These are phyloP conservation scores for Vitis hybrid DNA, from an alignment of 177 flowering plant genomes.

Conservation along the genomic window DNA sequence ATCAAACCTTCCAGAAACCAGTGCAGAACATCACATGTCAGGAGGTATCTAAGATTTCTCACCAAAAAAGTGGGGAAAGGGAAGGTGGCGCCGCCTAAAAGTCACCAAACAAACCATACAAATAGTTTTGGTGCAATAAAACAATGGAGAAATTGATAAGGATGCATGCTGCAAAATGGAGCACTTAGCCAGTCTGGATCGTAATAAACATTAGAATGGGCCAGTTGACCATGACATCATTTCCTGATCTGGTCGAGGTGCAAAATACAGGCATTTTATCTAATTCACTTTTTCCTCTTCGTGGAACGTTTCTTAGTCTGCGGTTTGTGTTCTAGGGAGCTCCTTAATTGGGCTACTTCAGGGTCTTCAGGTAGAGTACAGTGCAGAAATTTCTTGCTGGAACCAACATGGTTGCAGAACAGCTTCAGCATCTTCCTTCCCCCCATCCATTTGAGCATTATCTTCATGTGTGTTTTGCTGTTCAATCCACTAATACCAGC, in stretches of 20 bases:
- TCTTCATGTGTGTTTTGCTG: conserved; percentile 87
- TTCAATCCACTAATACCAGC: conserved; percentile 59
- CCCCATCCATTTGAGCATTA: conserved; percentile 89
- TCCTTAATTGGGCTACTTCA: conserved; percentile 16
- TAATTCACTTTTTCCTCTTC: conserved; percentile 11
- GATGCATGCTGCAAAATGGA: not conserved
- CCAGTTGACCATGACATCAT: not conserved
- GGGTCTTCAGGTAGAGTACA: conserved; percentile 67
- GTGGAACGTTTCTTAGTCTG: conserved; percentile 24
- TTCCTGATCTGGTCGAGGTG: not conserved
- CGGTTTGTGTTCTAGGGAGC: conserved; percentile 15
- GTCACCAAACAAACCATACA: not conserved
- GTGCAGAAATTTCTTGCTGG: conserved; percentile 64
- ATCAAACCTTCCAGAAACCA: not conserved
- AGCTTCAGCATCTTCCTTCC: conserved; percentile 81
- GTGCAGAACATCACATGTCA: not conserved
- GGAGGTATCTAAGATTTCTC: not conserved
- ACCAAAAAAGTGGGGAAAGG: not conserved
- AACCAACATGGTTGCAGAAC: conserved; percentile 63
- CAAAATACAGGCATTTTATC: not conserved
- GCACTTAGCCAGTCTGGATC: not conserved
- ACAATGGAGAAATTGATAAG: not conserved
- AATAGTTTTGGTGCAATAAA: not conserved
- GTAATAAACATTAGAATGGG: not conserved
- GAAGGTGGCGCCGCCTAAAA: not conserved